Evolutionary conservation across 1,284 basidiomycete genomes (phyloP), one percentile per base, ranked within the genome.

Genomic region (Amylostereum chailletii): DNA sequence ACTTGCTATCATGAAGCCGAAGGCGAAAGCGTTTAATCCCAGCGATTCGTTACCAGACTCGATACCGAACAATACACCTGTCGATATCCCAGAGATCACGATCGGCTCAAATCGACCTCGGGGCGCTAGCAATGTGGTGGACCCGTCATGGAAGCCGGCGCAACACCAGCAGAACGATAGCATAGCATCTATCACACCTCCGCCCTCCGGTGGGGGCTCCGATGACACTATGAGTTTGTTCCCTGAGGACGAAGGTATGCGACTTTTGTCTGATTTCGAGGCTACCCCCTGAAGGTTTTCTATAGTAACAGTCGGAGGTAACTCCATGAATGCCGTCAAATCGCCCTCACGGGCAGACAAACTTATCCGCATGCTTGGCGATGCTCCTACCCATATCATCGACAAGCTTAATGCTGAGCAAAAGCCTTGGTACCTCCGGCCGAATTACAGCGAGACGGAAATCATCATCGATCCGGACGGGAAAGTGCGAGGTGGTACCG

Each of bases 401-500:
- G 69, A 75, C 59, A 72, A 76, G 60, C 62, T 75, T 42, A 72
- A 75, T 51, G 71, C 74, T 10, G 72, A 79, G 53, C 62, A 69
- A 54, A 86, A 79, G 60, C 90, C 93, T 2, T 93, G 90, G 90
- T 94, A 89, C 68, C 73, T 98, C 49, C 81, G 81, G 26, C 79
- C 87, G 3, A 87, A 88, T 58, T 93, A 90, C 63, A 79, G 76
- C 49, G 78, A 84, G 44, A 76, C 77, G 9, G 92, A 96, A 56
- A 88, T 97, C 56, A 65, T 90, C 54, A 81, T 96, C 58, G 89
- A 93, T 58, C 76, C 85, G 3, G 90, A 93, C 61, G 85, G 86
- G 37, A 74, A 77, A 51, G 86, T 98, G 50, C 82, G 87, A 50
- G 95, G 90, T 29, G 95, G 93, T 1, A 94, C 94, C 1, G 74